Evolutionary conservation across 2,329 filamentous ascomycete species (phyloP).

Genomic region (Dothistroma pini): DNA sequence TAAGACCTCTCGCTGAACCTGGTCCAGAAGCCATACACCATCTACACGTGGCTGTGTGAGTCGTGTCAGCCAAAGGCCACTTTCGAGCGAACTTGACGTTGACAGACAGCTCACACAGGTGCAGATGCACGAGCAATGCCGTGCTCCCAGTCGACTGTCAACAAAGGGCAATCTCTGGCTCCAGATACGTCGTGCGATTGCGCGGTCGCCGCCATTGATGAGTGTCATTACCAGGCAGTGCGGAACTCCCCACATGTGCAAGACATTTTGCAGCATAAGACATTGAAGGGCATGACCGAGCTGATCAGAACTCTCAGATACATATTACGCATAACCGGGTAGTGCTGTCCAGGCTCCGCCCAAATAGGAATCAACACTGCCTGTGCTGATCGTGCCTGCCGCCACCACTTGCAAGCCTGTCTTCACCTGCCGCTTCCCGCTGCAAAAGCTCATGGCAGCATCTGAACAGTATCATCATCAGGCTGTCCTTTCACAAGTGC

Average conservation of each 20-base stretch:
- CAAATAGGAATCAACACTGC: background rate
- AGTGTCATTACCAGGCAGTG: background rate
- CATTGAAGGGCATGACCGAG: background rate
- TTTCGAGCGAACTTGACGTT: conserved; percentile 10
- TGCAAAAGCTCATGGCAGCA: conserved; percentile 14
- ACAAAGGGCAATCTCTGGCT: background rate
- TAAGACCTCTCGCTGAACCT: background rate
- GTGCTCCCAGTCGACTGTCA: background rate
- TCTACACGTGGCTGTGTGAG: conserved; percentile 20
- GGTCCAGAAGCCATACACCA: background rate
- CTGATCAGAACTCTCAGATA: background rate
- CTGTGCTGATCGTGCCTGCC: conserved; percentile 1
- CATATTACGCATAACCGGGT: conserved; percentile 8
- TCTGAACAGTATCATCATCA: conserved; percentile 6
- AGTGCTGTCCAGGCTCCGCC: background rate
- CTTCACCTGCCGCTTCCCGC: conserved; percentile 7
- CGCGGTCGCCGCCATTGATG: background rate
- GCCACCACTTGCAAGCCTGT: conserved; percentile 2
- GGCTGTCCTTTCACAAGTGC: conserved; percentile 14
- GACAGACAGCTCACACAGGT: conserved; percentile 22
- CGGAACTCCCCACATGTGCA: background rate
- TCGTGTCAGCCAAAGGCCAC: conserved; percentile 8
- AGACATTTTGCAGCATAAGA: background rate
- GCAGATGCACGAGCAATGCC: conserved; percentile 14
- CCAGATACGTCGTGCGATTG: background rate